phyloP scores from a whole-genome alignment of 1,139 yeast species.

The Hemisphaericaspora xylanilytica region DNA sequence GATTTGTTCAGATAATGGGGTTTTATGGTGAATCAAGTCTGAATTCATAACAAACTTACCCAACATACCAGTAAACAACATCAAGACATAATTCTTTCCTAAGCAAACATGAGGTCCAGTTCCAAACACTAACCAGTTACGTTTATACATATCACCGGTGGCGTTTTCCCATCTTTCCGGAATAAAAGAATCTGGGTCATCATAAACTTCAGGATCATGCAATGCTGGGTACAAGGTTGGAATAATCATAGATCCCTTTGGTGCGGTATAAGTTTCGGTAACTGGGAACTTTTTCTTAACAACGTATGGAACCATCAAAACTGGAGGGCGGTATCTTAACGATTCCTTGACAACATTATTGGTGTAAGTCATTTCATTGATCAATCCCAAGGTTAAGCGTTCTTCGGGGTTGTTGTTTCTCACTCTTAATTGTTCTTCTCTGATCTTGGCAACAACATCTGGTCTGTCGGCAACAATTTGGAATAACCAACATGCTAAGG shows the following conservation, averaged over 20 bases:
- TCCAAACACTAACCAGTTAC: slow-evolving; percentile 96
- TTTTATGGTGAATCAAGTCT: slow-evolving; percentile 78
- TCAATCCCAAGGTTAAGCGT: slow-evolving; percentile 65
- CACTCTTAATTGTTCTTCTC: slow-evolving; percentile 86
- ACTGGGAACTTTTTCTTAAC: slow-evolving; percentile 85
- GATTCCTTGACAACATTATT: slow-evolving; percentile 87
- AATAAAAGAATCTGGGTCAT: slow-evolving; percentile 86
- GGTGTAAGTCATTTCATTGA: slow-evolving; percentile 85
- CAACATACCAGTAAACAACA: slow-evolving; percentile 82
- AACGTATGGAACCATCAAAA: slow-evolving; percentile 94
- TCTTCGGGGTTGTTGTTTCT: slow-evolving; percentile 71
- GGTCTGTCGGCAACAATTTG: slow-evolving; percentile 95
- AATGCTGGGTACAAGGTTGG: slow-evolving; percentile 94
- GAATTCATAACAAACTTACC: slow-evolving; percentile 84
- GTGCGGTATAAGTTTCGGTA: slow-evolving; percentile 79
- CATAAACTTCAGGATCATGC: slow-evolving; percentile 96
- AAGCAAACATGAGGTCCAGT: slow-evolving; percentile 95
- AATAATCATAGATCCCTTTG: slow-evolving; percentile 95
- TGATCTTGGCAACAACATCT: slow-evolving; percentile 75
- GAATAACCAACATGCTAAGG: slow-evolving; percentile 98
- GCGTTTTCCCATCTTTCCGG: slow-evolving; percentile 88
- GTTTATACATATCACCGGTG: slow-evolving; percentile 55
- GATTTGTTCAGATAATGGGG: slow-evolving; percentile 83
- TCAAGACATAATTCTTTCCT: slow-evolving; percentile 90
- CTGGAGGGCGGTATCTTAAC: slow-evolving; percentile 95